Evolutionary conservation across 306 rosid genomes (phyloP).

Genomic region (Abrus precatorius): DNA sequence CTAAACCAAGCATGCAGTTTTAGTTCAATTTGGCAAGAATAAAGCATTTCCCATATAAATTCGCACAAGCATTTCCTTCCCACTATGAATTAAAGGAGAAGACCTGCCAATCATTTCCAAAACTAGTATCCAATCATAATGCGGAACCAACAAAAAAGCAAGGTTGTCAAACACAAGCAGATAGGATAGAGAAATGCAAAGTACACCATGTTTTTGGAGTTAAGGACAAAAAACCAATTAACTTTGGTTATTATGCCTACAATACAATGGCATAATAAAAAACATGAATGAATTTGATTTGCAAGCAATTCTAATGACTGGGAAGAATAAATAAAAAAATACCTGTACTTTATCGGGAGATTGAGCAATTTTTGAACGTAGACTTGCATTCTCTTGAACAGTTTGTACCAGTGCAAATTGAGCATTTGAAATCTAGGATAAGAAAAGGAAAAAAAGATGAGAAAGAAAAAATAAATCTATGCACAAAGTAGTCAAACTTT

Average conservation of each 20-base stretch:
- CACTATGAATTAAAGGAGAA: conserved; percentile 12
- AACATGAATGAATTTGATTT: conserved; percentile 14
- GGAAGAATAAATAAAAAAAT: not conserved
- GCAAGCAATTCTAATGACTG: conserved; percentile 1
- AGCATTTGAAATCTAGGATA: conserved; percentile 75
- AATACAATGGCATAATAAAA: conserved; percentile 16
- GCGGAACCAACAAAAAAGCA: not conserved
- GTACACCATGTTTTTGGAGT: not conserved
- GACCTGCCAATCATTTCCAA: not conserved
- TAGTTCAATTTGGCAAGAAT: not conserved
- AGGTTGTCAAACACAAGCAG: conserved; percentile 27
- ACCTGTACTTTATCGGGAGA: conserved; percentile 97
- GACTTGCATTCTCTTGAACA: conserved; percentile 82
- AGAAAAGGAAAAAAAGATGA: conserved; percentile 19
- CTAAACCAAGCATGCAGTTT: conserved; percentile 30
- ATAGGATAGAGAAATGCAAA: not conserved
- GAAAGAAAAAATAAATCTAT: not conserved
- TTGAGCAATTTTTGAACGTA: conserved; percentile 81
- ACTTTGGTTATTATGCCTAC: conserved; percentile 2
- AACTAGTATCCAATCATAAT: conserved; percentile 7
- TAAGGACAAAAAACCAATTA: conserved; percentile 15
- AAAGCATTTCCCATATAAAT: no score
- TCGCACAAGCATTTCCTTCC: no score
- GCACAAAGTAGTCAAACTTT: not conserved
- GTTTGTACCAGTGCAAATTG: conserved; percentile 74